Evolutionary conservation across 73 alveolate genomes (phyloP), one percentile per base, ranked within the genome.

Genomic region (Stentor coeruleus): DNA sequence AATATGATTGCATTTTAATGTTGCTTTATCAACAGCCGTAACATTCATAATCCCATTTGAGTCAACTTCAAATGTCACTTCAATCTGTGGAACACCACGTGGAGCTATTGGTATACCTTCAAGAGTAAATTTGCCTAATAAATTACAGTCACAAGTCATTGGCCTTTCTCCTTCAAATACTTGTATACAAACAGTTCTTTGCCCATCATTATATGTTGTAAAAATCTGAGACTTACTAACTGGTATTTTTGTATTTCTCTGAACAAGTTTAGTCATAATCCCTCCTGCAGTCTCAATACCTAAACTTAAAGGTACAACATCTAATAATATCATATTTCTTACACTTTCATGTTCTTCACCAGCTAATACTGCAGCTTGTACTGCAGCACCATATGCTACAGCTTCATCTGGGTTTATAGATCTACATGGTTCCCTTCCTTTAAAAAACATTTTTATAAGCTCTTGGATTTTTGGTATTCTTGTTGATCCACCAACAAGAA

Each of bases 401-500:
- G 93, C 95, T 75, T 89, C 95, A 59, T 89, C 95, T 3, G 99
- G 99, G 91, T 97, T 95, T 83, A 97, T 93, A 59, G 98, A 97
- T 85, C 95, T 92, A 89, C 94, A 92, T 38, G 98, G 98, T 81
- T 94, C 98, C 88, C 95, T 96, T 35, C 99, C 99, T 77, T 93
- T 90, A 91, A 96, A 95, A 91, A 89, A 89, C 66, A 92, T 98
- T 81, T 91, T 91, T 57, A 95, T 90, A 81, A 90, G 37, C 39
- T 37, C 83, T 85, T 96, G 98, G 40, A 97, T 90, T 89, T 93
- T 93, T 49, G 99, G 99, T 81, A 94, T 94, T 82, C 99, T 93
- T 26, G 99, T 92, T 3, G 99, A 96, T n/a, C 99, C 99, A 60
- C 99, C 99, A 3, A 94, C 98, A 74, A 93, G 92, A 14, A 97